Percentiles rank a stretch among this genome's conserved stretches.
phyloP scores from a whole-genome alignment of 1,139 yeast genomes.

The Trichomonascaceae sp. region DNA sequence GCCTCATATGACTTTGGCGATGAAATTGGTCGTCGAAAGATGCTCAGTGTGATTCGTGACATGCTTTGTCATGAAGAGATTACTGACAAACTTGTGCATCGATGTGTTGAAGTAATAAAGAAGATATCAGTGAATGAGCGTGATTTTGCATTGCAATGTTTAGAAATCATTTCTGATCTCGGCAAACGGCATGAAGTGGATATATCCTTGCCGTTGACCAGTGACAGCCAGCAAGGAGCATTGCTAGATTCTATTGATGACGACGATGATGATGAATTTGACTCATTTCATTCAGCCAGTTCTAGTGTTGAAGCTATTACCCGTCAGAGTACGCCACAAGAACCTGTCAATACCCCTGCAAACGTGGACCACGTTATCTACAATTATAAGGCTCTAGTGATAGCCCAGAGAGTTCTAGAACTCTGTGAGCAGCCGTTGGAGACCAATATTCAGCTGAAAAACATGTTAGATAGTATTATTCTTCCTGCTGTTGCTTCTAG shows the following conservation, averaged over 20 bases:
- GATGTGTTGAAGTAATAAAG: constrained; percentile 59
- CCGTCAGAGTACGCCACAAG: not conserved
- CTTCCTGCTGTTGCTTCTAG: constrained; percentile 70
- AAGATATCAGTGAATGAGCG: constrained; percentile 71
- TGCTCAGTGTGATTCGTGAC: constrained; percentile 62
- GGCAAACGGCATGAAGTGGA: not conserved
- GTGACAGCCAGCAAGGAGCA: constrained; percentile 17
- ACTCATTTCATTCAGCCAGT: constrained; percentile 43
- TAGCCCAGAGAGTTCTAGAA: constrained; percentile 68
- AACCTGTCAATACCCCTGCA: not conserved
- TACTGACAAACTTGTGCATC: constrained; percentile 48
- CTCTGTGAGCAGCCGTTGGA: constrained; percentile 59
- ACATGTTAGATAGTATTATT: constrained; percentile 70
- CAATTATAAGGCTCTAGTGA: constrained; percentile 50
- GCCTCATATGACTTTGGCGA: constrained; percentile 79
- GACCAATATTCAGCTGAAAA: constrained; percentile 61
- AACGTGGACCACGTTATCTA: constrained; percentile 2
- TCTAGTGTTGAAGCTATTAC: not conserved
- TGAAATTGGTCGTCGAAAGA: constrained; percentile 82
- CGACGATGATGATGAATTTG: constrained; percentile 18
- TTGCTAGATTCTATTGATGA: constrained; percentile 20
- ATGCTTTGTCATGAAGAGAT: constrained; percentile 35
- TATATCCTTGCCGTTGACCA: constrained; percentile 20
- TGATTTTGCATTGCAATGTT: constrained; percentile 76
- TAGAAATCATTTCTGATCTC: constrained; percentile 85